These are phyloP conservation scores for Suillus paluster DNA, from an alignment of 768 basidiomycete genomes.

Conservation along the genomic window DNA sequence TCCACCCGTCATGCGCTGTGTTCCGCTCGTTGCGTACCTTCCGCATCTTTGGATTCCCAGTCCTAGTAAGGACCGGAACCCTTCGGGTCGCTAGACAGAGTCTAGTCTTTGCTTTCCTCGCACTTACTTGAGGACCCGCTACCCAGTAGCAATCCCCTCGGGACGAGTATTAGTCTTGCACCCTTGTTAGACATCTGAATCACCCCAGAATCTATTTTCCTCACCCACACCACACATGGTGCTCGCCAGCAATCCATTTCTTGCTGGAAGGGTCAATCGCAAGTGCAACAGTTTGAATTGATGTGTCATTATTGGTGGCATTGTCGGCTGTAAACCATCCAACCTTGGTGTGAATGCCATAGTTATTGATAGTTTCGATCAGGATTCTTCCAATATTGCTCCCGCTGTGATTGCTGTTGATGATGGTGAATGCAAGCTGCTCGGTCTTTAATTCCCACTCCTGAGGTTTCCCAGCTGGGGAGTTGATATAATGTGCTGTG, in stretches of 20 bases:
- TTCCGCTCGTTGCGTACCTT: too few relatives aligned
- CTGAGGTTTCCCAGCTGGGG: constrained; percentile 11
- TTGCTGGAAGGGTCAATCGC: constrained; percentile 3
- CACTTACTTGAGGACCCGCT: too few relatives aligned
- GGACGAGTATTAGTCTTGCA: too few relatives aligned
- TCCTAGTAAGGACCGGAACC: too few relatives aligned
- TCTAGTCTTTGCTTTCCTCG: too few relatives aligned
- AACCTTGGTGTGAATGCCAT: constrained; percentile 10
- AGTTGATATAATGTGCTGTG: constrained; percentile 21
- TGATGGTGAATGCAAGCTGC: constrained; percentile 13
- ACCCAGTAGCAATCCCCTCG: too few relatives aligned
- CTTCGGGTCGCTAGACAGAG: too few relatives aligned
- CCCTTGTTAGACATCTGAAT: too few relatives aligned
- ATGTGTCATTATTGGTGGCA: constrained; percentile 17
- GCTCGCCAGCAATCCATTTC: constrained; percentile 11
- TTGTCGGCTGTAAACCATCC: constrained; percentile 14
- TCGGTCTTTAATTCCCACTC: constrained; percentile 6
- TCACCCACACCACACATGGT: constrained; percentile 16
- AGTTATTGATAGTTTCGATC: constrained; percentile 12
- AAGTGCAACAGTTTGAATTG: constrained; percentile 2
- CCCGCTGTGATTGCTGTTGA: constrained; percentile 16
- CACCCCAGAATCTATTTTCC: too few relatives aligned
- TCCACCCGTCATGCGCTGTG: too few relatives aligned
- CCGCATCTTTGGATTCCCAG: too few relatives aligned
- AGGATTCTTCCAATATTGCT: constrained; percentile 10